Base-by-base conservation (phyloP, 305 asterid genomes). In the Solanum hybrid region DNA sequence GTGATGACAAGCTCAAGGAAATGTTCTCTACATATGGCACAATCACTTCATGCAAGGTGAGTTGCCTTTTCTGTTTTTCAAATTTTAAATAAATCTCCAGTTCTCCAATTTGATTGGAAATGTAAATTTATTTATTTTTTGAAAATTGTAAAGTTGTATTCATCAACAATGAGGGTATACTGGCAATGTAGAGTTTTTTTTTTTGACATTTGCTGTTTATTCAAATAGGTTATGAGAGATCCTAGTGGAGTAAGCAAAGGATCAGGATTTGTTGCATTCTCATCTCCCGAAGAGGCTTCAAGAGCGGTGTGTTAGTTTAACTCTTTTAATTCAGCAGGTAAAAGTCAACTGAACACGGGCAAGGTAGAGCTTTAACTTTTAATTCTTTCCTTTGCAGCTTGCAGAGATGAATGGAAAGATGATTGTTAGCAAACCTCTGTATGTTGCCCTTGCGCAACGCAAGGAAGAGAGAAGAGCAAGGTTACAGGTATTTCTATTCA, bases 21-120 rank as follows among this genome's bases (percentile, higher is more conserved):
- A 36, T 97, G 90, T 97, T 97, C 92, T 77, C 96, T 91, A 91
- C 96, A 42, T 96, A 91, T 91, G 99, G 99, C 42, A 86, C 94
- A 4, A 92, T 97, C 90, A 96, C 99, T 40, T 97, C 99, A 90
- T 97, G 96, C 99, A 97, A 96, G 99, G 99, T 96, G 64, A 89
- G 90, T 88, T 77, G 38, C n/a, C 56, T 38, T 79, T 78, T 87
- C 56, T 87, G 22, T 76, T 46, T 34, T 76, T 77, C 24, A 34
- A 73, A 89, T 29, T 10, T 22, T 37, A 32, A 73, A 7, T 73
- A 51, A 37, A 77, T 84, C 64, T 31, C 88, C 34, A 32, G n/a
- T 3, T 75, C 69, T n/a, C 89, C 40, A 29, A 37, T 3, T 75
- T 84, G 20, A 81, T 81, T 42, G 29, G 40, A 46, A 29, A 69